These are phyloP conservation scores for Nepenthes gracilis DNA, from an alignment of 148 eudicot genomes.

Conservation along the genomic window DNA sequence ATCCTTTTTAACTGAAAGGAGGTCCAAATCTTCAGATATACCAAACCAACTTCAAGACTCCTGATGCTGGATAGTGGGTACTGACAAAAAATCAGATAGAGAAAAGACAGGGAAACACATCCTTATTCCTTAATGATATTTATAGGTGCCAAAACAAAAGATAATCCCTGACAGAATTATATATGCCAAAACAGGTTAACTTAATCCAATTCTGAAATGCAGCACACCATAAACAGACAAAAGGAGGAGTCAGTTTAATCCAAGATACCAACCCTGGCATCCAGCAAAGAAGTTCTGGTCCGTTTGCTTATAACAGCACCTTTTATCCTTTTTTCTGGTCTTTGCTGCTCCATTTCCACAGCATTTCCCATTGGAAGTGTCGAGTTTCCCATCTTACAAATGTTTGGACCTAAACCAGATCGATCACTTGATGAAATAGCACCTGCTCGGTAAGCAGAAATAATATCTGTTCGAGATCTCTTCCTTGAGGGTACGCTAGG, in stretches of 20 bases:
- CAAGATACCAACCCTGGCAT: conserved; percentile 41
- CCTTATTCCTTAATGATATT: too few species aligned
- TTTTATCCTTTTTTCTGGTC: conserved; percentile 40
- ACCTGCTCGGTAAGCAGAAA: conserved; percentile 31
- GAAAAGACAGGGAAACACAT: too few species aligned
- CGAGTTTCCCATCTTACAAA: conserved; percentile 35
- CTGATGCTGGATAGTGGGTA: too few species aligned
- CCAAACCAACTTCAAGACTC: too few species aligned
- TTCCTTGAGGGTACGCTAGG: conserved; percentile 51
- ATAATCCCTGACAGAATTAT: too few species aligned
- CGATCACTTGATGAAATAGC: conserved; percentile 25
- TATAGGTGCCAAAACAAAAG: too few species aligned
- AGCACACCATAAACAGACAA: not conserved
- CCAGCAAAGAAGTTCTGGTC: conserved; percentile 51
- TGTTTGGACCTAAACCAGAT: conserved; percentile 28
- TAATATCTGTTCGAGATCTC: conserved; percentile 43
- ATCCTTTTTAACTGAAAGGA: too few species aligned
- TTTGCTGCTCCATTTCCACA: conserved; percentile 34
- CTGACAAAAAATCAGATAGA: too few species aligned
- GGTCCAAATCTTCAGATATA: too few species aligned
- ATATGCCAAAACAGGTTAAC: too few species aligned
- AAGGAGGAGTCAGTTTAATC: not conserved
- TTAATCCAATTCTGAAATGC: not conserved
- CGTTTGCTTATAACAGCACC: conserved; percentile 42
- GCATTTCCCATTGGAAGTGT: conserved; percentile 24